Evolutionary conservation across 1,284 basidiomycete genomes (phyloP).

Genomic region (Puccinia triticina): DNA sequence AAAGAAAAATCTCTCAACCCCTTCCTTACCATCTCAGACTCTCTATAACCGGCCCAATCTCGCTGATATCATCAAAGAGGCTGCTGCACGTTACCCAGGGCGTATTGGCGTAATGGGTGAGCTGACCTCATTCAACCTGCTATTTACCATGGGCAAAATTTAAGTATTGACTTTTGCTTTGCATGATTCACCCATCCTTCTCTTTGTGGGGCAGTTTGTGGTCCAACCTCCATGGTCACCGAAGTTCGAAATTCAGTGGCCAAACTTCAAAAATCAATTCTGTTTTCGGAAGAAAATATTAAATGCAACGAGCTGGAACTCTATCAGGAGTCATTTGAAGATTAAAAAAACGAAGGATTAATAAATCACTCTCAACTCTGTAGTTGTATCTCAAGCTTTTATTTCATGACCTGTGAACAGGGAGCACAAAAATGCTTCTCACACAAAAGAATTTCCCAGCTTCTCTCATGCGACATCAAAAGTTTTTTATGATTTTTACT

Average conservation of each 20-base stretch:
- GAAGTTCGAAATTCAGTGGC: constrained; percentile 62
- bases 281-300: constrained; percentile 33
- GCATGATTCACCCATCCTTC: not conserved
- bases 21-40: not conserved
- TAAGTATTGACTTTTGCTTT: not conserved
- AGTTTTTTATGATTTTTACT: constrained; percentile 19
- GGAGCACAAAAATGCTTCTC: too few relatives aligned
- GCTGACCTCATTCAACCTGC: not conserved
- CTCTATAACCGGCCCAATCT: constrained; percentile 24
- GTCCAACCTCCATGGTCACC: constrained; percentile 60
- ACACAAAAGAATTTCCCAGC: too few relatives aligned
- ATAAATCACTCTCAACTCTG: too few relatives aligned
- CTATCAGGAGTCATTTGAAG: constrained; percentile 42
- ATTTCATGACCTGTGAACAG: too few relatives aligned
- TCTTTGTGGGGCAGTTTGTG: constrained; percentile 56
- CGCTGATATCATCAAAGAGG: not conserved
- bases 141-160: not conserved
- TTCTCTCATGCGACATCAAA: too few relatives aligned
- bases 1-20: not conserved
- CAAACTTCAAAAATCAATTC: constrained; percentile 59
- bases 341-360: not conserved
- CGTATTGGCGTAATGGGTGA: constrained; percentile 43
- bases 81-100: constrained; percentile 8
- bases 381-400: too few relatives aligned
- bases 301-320: constrained; percentile 35